A percentile compares a stretch with the other conserved stretches of the same genome.
phyloP scores from a whole-genome alignment of 768 basidiomycete genomes.

The Agaricus sinodeliciosus region DNA sequence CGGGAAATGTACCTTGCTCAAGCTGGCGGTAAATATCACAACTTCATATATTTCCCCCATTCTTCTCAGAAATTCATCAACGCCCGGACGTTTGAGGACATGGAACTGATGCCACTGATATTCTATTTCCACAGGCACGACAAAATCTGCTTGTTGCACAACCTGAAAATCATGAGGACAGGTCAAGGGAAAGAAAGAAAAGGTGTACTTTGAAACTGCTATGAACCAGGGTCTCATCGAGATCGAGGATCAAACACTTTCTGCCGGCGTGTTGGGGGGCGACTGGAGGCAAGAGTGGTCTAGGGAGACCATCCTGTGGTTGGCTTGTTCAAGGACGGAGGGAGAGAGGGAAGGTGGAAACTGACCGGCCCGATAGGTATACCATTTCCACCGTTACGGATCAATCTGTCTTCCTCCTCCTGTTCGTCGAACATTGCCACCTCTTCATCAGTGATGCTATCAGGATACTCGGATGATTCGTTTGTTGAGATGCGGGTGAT shows the following conservation, averaged over 20 bases:
- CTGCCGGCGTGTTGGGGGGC: conserved; percentile 77
- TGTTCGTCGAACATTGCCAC: conserved; percentile 56
- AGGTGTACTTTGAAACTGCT: conserved; percentile 88
- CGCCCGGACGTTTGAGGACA: conserved; percentile 96
- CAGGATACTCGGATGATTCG: conserved; percentile 45
- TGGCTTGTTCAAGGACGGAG: background rate
- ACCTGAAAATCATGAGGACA: conserved; percentile 43
- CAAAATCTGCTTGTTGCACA: conserved; percentile 90
- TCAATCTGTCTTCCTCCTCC: conserved; percentile 88
- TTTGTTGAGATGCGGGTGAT: conserved; percentile 33
- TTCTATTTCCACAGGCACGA: conserved; percentile 98
- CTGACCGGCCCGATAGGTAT: conserved; percentile 90
- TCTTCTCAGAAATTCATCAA: conserved; percentile 90
- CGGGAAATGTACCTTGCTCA: conserved; percentile 77
- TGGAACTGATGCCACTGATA: conserved; percentile 98
- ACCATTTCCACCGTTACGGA: conserved; percentile 86
- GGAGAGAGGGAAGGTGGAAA: conserved; percentile 13
- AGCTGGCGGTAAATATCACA: conserved; percentile 96
- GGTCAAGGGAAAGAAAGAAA: background rate
- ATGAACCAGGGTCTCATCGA: conserved; percentile 96
- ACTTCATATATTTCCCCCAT: conserved; percentile 99
- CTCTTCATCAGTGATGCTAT: conserved; percentile 61
- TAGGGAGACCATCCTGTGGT: conserved; percentile 74
- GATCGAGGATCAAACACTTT: conserved; percentile 94
- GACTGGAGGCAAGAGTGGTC: conserved; percentile 82